Percentiles rank a stretch among this genome's conserved stretches.
These are phyloP conservation scores for Lactifluus rugatus DNA, from an alignment of 768 basidiomycete species.

Conservation along the genomic window DNA sequence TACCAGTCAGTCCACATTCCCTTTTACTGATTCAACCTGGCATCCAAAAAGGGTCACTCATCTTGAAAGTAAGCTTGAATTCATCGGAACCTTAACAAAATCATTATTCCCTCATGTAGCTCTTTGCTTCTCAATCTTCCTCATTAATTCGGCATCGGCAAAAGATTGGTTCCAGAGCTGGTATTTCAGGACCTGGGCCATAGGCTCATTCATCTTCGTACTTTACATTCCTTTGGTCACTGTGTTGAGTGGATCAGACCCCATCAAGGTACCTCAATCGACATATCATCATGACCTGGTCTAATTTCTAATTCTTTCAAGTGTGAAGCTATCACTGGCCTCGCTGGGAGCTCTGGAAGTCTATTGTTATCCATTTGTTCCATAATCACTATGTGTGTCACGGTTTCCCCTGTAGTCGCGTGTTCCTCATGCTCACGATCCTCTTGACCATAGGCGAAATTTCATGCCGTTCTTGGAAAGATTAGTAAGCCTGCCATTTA, in stretches of 20 bases:
- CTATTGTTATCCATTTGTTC: slow-evolving; percentile 64
- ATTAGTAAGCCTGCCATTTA: slow-evolving; percentile 35
- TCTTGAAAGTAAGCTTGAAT: slow-evolving; percentile 49
- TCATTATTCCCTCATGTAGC: slow-evolving; percentile 33
- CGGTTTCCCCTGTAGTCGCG: slow-evolving; percentile 1
- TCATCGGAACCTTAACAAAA: neutral
- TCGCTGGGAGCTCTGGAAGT: slow-evolving; percentile 60
- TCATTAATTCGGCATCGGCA: slow-evolving; percentile 50
- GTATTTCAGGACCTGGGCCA: slow-evolving; percentile 65
- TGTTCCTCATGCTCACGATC: slow-evolving; percentile 13
- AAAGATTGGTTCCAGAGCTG: slow-evolving; percentile 68
- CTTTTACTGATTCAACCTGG: neutral
- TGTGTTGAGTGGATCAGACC: slow-evolving; percentile 48
- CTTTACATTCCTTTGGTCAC: slow-evolving; percentile 62
- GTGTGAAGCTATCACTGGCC: slow-evolving; percentile 59
- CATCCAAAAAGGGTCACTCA: slow-evolving; percentile 53
- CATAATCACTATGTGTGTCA: slow-evolving; percentile 51
- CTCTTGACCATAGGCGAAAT: slow-evolving; percentile 35
- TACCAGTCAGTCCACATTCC: neutral
- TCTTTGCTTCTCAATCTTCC: slow-evolving; percentile 79
- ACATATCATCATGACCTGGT: neutral
- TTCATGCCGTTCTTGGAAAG: slow-evolving; percentile 57
- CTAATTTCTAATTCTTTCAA: slow-evolving; percentile 25
- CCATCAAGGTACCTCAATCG: slow-evolving; percentile 38
- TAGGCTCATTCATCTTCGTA: slow-evolving; percentile 52